Base-by-base conservation (phyloP, 2,329 filamentous ascomycete species). In the Amesomyces nigricolor region DNA sequence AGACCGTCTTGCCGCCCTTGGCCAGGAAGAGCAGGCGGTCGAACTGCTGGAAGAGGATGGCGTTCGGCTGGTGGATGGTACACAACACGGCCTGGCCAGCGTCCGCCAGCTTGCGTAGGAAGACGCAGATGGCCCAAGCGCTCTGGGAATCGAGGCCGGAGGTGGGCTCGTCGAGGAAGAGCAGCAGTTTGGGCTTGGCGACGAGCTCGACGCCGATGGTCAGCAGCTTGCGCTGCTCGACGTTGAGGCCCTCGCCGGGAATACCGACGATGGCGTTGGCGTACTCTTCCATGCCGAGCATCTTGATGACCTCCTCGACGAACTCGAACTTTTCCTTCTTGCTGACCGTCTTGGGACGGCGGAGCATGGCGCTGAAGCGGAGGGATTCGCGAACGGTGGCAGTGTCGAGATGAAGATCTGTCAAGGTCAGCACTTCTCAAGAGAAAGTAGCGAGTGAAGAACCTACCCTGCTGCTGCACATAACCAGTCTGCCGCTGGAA, bases 131-230 rank as follows among this genome's bases (percentile, higher is more conserved):
- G 55, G 84, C 82, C 83, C 85, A 89, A 1, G 86, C 86, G 2
- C 84, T 88, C 66, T 89, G 85, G 65, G 78, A 83, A 68, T 90
- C 87, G 30, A 89, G 77, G 68, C 87, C 87, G 29, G 83, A 87
- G 6, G 86, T 89, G 3, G 87, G 87, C 67, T 90, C 87, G 64
- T 90, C 87, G 13, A 89, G 75, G 75, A 83, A 86, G 1, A 86
- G 75, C 0, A 85, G 69, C 0, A 85, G 73, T 58, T 77, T 77
- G 0, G 79, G 79, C 61, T 80, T 81, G 2, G 79, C 78, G 0
- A 78, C 79, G 1, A 82, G 68, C 56, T 82, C 79, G 0, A 81
- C 78, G n/a, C 79, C 82, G 43, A 85, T 85, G 0, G 81, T 85
- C 0, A 85, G 69, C 1, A 81, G 74, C 65, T 85, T 85, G 5